phyloP scores from a whole-genome alignment of 2,329 filamentous ascomycete genomes.

The Colletotrichum magnum region DNA sequence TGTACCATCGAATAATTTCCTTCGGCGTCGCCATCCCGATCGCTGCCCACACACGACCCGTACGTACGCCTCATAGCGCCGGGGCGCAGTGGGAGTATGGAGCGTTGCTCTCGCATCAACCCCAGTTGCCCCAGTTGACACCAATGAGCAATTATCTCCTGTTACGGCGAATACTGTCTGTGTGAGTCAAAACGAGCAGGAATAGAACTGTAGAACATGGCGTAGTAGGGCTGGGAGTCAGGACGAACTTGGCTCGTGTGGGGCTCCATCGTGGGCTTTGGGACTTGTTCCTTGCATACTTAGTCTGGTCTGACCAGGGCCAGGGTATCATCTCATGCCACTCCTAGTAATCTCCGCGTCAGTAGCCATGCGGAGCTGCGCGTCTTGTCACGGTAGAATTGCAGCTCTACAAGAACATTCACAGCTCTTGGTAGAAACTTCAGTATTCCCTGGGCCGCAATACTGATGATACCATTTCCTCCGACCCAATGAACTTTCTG shows the following conservation, averaged over 20 bases:
- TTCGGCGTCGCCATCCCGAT: neutral
- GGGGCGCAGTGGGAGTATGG: slow-evolving; percentile 22
- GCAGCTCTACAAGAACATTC: too few relatives aligned
- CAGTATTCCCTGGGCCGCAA: too few relatives aligned
- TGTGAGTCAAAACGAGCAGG: neutral
- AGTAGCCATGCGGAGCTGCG: neutral
- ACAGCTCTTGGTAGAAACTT: too few relatives aligned
- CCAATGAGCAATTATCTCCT: neutral
- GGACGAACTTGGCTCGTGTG: slow-evolving; percentile 23
- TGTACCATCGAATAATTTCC: neutral
- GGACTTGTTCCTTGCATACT: neutral
- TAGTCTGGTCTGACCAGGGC: neutral
- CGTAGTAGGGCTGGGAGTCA: slow-evolving; percentile 13
- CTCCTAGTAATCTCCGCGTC: neutral
- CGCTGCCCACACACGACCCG: neutral
- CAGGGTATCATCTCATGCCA: neutral
- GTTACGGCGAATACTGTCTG: neutral
- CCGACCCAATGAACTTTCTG: too few relatives aligned
- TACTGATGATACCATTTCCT: too few relatives aligned
- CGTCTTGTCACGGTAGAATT: neutral
- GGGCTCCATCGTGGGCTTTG: neutral
- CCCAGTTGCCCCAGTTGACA: neutral
- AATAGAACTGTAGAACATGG: neutral
- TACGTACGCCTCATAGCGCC: slow-evolving; percentile 29
- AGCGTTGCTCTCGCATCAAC: slow-evolving; percentile 16